Evolutionary conservation across 176 grass and related monocot genomes (phyloP).

Genomic region (Themeda triandra): DNA sequence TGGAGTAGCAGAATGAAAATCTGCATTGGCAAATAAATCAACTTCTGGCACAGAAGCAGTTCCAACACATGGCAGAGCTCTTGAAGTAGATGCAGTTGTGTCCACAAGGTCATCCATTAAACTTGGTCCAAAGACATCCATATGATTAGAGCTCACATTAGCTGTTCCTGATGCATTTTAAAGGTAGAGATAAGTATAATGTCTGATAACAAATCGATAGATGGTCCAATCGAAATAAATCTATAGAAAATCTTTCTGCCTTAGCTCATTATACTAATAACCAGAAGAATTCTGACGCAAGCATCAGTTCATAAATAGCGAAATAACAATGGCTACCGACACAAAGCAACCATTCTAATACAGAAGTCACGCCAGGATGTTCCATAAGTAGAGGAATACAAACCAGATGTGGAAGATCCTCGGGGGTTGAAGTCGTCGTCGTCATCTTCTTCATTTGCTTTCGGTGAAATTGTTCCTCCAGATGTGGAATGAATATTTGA

Average conservation of each 20-base stretch:
- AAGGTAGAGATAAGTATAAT: slow-evolving; percentile 1
- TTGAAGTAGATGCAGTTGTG: slow-evolving; percentile 28
- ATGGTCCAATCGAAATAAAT: neutral
- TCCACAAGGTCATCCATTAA: slow-evolving; percentile 52
- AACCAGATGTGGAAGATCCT: slow-evolving; percentile 41
- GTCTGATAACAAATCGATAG: neutral
- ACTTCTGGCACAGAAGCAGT: slow-evolving; percentile 27
- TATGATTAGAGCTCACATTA: slow-evolving; percentile 33
- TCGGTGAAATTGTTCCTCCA: slow-evolving; percentile 22
- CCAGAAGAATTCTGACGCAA: neutral
- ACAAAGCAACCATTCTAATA: neutral
- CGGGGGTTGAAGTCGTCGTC: slow-evolving; percentile 71
- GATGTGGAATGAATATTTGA: neutral
- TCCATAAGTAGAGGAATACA: neutral
- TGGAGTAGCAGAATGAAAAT: slow-evolving; percentile 41
- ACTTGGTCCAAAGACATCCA: slow-evolving; percentile 48
- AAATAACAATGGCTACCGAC: neutral
- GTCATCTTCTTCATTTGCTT: slow-evolving; percentile 26
- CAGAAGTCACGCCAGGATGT: neutral
- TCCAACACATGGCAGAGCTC: neutral
- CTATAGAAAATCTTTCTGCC: neutral
- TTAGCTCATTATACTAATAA: neutral
- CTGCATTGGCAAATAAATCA: slow-evolving; percentile 63
- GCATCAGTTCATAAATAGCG: neutral
- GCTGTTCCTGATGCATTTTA: slow-evolving; percentile 25